A percentile compares a stretch with the other conserved stretches of the same genome.
phyloP scores from a whole-genome alignment of 108 stramenopile species.

The Cyclotella baltica region DNA sequence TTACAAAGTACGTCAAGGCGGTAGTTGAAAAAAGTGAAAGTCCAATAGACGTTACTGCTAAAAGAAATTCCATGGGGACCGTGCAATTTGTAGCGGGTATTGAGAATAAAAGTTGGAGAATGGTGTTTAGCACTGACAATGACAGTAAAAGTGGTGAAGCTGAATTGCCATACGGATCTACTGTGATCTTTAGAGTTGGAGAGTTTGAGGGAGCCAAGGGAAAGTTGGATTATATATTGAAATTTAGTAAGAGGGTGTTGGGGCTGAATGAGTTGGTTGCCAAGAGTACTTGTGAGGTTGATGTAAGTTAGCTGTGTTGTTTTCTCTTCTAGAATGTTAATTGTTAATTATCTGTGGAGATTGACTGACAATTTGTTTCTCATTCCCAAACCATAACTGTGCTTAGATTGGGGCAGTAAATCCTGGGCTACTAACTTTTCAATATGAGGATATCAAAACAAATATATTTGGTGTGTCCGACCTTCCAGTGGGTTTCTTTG shows the following conservation, averaged over 20 bases:
- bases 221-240: slow-evolving; percentile 64
- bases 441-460: slow-evolving; percentile 73
- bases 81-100: slow-evolving; percentile 47
- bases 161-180: slow-evolving; percentile 67
- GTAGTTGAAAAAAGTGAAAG: slow-evolving; percentile 51
- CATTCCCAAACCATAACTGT: neutral
- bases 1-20: slow-evolving; percentile 60
- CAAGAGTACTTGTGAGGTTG: slow-evolving; percentile 62
- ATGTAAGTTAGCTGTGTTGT: slow-evolving; percentile 50
- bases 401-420: slow-evolving; percentile 55
- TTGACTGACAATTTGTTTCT: neutral
- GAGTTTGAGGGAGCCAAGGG: slow-evolving; percentile 56
- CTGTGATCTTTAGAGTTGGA: slow-evolving; percentile 53
- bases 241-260: slow-evolving; percentile 67
- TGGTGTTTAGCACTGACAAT: slow-evolving; percentile 66
- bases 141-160: slow-evolving; percentile 20
- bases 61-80: slow-evolving; percentile 33
- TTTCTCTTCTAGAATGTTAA: neutral
- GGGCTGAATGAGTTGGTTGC: slow-evolving; percentile 69
- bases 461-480: slow-evolving; percentile 75
- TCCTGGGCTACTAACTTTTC: slow-evolving; percentile 67
- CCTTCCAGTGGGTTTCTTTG: slow-evolving; percentile 72
- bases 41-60: slow-evolving; percentile 51
- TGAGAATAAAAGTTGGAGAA: slow-evolving; percentile 63
- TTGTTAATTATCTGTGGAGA: neutral